phyloP scores from a whole-genome alignment of 305 asterid genomes.

The Plantago lanceolata region DNA sequence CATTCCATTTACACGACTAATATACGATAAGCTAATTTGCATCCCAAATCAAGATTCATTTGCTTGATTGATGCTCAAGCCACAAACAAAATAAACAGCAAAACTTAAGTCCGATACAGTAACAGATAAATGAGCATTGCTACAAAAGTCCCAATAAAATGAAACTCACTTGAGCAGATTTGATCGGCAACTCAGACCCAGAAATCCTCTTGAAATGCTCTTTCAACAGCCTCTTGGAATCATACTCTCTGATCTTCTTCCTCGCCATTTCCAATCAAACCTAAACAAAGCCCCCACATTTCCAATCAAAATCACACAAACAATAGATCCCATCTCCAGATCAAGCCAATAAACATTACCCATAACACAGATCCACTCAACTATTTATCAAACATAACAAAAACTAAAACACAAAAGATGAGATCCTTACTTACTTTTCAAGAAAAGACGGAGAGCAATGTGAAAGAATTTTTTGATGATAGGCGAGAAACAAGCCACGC shows the following conservation, averaged over 20 bases:
- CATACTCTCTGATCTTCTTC: conserved; percentile 98
- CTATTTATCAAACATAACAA: conserved; percentile 1
- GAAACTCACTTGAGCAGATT: conserved; percentile 74
- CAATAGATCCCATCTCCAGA: conserved; percentile 31
- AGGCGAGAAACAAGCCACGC: conserved; percentile 3
- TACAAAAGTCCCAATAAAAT: neutral
- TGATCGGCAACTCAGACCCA: conserved; percentile 75
- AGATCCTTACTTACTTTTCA: conserved; percentile 36
- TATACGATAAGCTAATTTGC: neutral
- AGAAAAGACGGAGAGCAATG: conserved; percentile 22
- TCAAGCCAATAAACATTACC: conserved; percentile 20
- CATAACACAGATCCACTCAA: conserved; percentile 22
- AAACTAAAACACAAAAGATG: conserved; percentile 21
- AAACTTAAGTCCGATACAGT: conserved; percentile 1
- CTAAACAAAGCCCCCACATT: conserved; percentile 28
- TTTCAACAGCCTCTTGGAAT: conserved; percentile 89
- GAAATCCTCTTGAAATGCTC: conserved; percentile 90
- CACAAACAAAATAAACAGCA: neutral
- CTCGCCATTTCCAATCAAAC: conserved; percentile 64
- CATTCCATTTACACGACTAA: neutral
- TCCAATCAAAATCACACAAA: conserved; percentile 2
- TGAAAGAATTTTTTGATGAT: conserved; percentile 15
- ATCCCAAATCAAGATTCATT: too few relatives aligned
- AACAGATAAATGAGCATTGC: too few relatives aligned
- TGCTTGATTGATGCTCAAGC: too few relatives aligned